Evolutionary conservation across 805 yeast species (phyloP).

Genomic region (Starmerella sp.): DNA sequence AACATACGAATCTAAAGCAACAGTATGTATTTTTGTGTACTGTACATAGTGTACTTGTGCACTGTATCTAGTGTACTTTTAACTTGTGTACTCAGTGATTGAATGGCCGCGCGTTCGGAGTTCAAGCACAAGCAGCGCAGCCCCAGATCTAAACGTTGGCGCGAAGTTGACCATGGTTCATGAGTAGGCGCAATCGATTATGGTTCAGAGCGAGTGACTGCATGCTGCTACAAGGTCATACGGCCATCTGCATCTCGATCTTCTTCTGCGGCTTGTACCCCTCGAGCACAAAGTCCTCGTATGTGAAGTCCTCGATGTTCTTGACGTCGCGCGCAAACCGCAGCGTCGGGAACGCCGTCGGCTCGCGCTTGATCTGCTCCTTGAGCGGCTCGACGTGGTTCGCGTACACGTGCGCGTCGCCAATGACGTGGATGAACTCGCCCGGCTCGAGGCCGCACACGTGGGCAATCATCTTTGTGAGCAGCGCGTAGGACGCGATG

Average conservation of each 20-base stretch:
- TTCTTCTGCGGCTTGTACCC: conserved; percentile 72
- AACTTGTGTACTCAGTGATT: too few species aligned
- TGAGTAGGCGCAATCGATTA: too few species aligned
- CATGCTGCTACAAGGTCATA: conserved; percentile 33
- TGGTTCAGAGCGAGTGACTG: too few species aligned
- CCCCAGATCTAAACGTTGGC: too few species aligned
- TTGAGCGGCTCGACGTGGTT: conserved; percentile 88
- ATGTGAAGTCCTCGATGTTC: conserved; percentile 75
- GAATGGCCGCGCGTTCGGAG: too few species aligned
- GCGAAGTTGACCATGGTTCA: too few species aligned
- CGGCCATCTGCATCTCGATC: conserved; percentile 96
- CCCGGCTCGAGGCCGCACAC: conserved; percentile 94
- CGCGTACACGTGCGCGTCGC: conserved; percentile 90
- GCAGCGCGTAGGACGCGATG: conserved; percentile 88
- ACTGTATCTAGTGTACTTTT: too few species aligned
- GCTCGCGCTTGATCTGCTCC: conserved; percentile 64
- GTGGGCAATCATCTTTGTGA: conserved; percentile 90
- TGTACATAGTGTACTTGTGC: too few species aligned
- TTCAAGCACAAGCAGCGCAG: too few species aligned
- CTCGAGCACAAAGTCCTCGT: conserved; percentile 73
- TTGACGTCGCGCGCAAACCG: conserved; percentile 54
- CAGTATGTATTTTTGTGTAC: too few species aligned
- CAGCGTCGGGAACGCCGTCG: conserved; percentile 72
- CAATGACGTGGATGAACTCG: conserved; percentile 88
- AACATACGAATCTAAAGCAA: too few species aligned